Base-by-base conservation (phyloP, 2,329 filamentous ascomycete genomes). In the Penicillium rolfsii region DNA sequence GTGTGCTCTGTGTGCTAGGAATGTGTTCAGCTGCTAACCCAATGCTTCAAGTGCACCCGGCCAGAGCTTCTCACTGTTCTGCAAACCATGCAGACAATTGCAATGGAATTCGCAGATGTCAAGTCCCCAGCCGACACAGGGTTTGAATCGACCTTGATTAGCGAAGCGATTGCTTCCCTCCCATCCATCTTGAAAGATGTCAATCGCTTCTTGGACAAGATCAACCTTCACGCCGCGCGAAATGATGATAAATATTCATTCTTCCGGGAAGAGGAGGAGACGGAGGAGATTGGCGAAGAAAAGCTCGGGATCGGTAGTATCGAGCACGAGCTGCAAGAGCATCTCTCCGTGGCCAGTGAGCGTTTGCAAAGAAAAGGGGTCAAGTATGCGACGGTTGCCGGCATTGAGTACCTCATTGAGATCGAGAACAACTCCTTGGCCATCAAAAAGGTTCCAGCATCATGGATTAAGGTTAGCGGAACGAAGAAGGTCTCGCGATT, bases 371-470 rank as follows among this genome's bases (percentile, higher is more conserved):
- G 88, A 73, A 90, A 87, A 67, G 85, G 87, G 49, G 85, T 95
- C 24, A 83, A 88, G 5, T 99, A 97, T 72, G 87, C 88, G 28
- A 95, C 91, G 0, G 91, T 95, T 7, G 86, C 92, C 1, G 93
- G 93, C 7, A 96, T 98, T 68, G 95, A 98, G 74, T 99, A 92
- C 73, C 85, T 99, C 22, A 91, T 99, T 70, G 95, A 98, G 77
- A 90, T 99, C 5, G 84, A 91, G 67, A 97, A 96, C 75, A 83
- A 71, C 24, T 80, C 79, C 11, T 76, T 84, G 1, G 86, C 91
- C 57, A 84, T 97, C 62, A 95, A 93, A 74, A 87, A 89, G 59
- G 92, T 99, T 0, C 95, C 95, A 0, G 94, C 95, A 4, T 96
- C 91, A 0, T 99, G 95, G 95, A 84, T 86, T 65, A 98, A 99